A percentile compares a stretch with the other conserved stretches of the same genome.
Evolutionary conservation across 495 filamentous ascomycete genomes (phyloP).

Genomic region (Penicillium steckii): DNA sequence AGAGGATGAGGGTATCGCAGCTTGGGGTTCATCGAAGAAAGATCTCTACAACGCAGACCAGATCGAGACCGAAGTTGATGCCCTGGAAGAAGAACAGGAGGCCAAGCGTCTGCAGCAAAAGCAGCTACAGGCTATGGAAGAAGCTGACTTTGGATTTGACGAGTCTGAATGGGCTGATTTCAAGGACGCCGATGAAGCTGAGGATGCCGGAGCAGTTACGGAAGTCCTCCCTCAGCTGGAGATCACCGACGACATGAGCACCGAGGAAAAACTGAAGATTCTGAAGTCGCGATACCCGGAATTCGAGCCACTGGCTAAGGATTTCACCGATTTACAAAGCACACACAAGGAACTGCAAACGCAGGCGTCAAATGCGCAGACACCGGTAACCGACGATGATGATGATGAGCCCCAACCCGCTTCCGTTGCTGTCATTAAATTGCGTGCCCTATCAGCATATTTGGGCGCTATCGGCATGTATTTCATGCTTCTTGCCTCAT

Average conservation of each 20-base stretch:
- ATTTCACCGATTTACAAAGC: constrained; percentile 71
- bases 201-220: constrained; percentile 60
- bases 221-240: constrained; percentile 81
- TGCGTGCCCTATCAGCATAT: constrained; percentile 77
- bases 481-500: constrained; percentile 82
- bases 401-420: constrained; percentile 29
- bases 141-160: constrained; percentile 90
- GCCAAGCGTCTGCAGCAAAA: constrained; percentile 85
- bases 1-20: constrained; percentile 72
- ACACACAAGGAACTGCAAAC: constrained; percentile 56
- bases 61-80: constrained; percentile 89
- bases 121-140: constrained; percentile 78
- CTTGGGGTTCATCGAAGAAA: constrained; percentile 82
- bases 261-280: constrained; percentile 72
- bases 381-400: constrained; percentile 32
- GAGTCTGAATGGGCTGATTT: constrained; percentile 75
- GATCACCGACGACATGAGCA: constrained; percentile 74
- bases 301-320: constrained; percentile 79
- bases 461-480: constrained; percentile 87
- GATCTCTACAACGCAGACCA: constrained; percentile 91
- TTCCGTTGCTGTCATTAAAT: constrained; percentile 64
- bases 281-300: constrained; percentile 84
- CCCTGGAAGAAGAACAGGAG: constrained; percentile 87
- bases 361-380: constrained; percentile 52
- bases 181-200: constrained; percentile 35